These are phyloP conservation scores for Aspergillus sclerotiicarbonarius DNA, from an alignment of 495 filamentous ascomycete species.

Conservation along the genomic window DNA sequence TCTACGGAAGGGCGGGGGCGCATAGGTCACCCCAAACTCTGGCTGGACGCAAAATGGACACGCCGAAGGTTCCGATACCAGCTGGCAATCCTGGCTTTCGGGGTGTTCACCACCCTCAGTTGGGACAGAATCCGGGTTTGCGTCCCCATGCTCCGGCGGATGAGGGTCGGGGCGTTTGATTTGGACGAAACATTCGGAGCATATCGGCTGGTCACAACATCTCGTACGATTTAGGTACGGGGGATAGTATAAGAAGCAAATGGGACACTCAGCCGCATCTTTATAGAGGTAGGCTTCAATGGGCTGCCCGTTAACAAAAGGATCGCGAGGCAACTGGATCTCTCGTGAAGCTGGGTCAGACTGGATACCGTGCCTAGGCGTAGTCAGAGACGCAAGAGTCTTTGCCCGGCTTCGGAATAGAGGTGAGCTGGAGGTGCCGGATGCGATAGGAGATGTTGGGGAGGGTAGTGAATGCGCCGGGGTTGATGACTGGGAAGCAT, in stretches of 20 bases:
- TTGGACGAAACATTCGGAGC: conserved; percentile 98
- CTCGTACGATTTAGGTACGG: conserved; percentile 94
- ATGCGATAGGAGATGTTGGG: conserved; percentile 50
- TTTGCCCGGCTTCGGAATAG: conserved; percentile 71
- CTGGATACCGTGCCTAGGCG: conserved; percentile 63
- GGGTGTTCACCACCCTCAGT: conserved; percentile 33
- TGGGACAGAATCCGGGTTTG: conserved; percentile 47
- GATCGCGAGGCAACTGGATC: conserved; percentile 75
- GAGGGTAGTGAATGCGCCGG: conserved; percentile 50
- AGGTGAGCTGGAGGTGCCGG: conserved; percentile 59
- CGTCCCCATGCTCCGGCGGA: conserved; percentile 77
- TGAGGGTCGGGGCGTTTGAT: conserved; percentile 97
- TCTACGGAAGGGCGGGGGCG: conserved; percentile 81
- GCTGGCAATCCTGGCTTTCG: conserved; percentile 55
- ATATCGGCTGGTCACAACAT: conserved; percentile 95
- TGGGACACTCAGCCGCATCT: conserved; percentile 84
- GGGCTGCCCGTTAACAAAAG: conserved; percentile 86
- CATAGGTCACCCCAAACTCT: conserved; percentile 92
- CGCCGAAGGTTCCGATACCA: conserved; percentile 87
- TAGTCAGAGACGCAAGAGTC: conserved; percentile 79
- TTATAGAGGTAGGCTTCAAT: conserved; percentile 94
- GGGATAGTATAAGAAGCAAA: conserved; percentile 94
- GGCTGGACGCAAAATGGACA: conserved; percentile 95
- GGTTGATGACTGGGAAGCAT: conserved; percentile 50
- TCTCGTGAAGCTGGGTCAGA: conserved; percentile 73